phyloP scores from a whole-genome alignment of 2,329 filamentous ascomycete species.

The Aureobasidium sp. region DNA sequence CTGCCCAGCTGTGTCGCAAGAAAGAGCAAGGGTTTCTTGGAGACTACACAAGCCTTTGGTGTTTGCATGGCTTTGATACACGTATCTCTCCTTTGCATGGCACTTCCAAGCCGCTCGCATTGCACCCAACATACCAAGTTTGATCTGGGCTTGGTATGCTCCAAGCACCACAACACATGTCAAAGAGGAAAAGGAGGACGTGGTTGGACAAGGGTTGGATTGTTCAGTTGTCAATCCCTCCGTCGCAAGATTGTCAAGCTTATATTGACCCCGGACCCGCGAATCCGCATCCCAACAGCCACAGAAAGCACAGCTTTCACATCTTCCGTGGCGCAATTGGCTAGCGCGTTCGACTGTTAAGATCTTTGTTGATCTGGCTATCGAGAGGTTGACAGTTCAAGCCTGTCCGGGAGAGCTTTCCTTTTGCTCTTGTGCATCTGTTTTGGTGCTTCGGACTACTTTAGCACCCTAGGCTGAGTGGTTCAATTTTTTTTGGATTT shows the following conservation, averaged over 20 bases:
- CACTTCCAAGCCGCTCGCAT: background rate
- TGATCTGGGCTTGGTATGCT: background rate
- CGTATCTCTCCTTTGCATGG: background rate
- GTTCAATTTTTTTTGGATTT: background rate
- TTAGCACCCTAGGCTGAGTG: background rate
- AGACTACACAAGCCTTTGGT: background rate
- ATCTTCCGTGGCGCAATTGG: constrained; percentile 17
- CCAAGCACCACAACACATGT: background rate
- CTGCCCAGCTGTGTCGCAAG: background rate
- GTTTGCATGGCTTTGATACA: background rate
- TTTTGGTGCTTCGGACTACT: background rate
- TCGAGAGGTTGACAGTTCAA: constrained; percentile 17
- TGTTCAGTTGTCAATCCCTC: background rate
- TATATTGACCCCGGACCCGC: background rate
- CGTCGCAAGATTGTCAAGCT: background rate
- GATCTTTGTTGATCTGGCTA: background rate
- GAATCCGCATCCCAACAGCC: background rate
- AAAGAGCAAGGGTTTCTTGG: background rate
- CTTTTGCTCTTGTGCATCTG: background rate
- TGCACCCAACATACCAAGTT: background rate
- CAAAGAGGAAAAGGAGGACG: background rate
- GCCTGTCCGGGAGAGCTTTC: constrained; percentile 9
- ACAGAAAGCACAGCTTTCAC: background rate
- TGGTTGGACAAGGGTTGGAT: background rate
- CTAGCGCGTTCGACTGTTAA: constrained; percentile 17